A percentile compares a stretch with the other conserved stretches of the same genome.
Evolutionary conservation across 805 yeast species (phyloP).

Genomic region (Suhomyces emberorum): DNA sequence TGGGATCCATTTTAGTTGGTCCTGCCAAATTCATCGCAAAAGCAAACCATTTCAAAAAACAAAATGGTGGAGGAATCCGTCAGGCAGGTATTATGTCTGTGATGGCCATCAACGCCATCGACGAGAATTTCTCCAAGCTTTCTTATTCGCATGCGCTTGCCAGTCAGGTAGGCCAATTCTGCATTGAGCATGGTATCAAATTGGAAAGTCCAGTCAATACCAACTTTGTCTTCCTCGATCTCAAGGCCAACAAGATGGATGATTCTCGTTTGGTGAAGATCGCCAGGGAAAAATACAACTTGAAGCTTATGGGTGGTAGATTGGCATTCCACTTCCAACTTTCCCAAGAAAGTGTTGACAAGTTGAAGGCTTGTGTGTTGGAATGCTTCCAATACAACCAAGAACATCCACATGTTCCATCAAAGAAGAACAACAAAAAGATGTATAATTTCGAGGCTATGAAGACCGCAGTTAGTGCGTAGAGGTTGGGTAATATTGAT

Average conservation of each 20-base stretch:
- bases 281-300: conserved; percentile 52
- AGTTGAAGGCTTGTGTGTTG: conserved; percentile 47
- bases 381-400: conserved; percentile 40
- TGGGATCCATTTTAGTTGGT: conserved; percentile 86
- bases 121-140: conserved; percentile 64
- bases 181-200: conserved; percentile 49
- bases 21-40: conserved; percentile 52
- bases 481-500: too few species aligned
- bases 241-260: conserved; percentile 50
- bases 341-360: conserved; percentile 28
- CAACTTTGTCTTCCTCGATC: conserved; percentile 77
- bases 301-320: conserved; percentile 69
- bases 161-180: conserved; percentile 50
- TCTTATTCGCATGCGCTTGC: conserved; percentile 50
- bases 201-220: conserved; percentile 78
- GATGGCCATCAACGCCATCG: conserved; percentile 79
- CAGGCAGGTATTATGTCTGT: conserved; percentile 79
- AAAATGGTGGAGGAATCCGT: conserved; percentile 90
- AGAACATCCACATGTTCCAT: conserved; percentile 8
- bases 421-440: conserved; percentile 9
- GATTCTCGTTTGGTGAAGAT: conserved; percentile 50
- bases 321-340: conserved; percentile 70
- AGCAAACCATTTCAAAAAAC: conserved; percentile 85
- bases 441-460: conserved; percentile 13
- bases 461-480: not conserved